phyloP scores from a whole-genome alignment of 441 rosid genomes.

The Erodium moschatum region DNA sequence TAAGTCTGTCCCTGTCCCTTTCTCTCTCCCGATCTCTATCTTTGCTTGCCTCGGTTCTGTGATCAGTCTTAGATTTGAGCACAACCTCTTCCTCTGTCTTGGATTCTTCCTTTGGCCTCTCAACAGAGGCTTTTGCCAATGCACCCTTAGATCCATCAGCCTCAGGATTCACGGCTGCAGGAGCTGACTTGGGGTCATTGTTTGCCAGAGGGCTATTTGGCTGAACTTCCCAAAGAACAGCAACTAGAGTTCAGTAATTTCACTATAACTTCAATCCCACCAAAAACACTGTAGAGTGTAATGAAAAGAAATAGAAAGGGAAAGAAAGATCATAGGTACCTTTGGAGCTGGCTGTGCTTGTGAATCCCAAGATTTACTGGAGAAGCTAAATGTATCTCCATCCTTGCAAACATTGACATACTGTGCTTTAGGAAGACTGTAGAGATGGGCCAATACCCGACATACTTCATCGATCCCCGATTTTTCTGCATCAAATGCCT shows the following conservation, averaged over 20 bases:
- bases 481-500: constrained; percentile 84
- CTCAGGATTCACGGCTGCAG: constrained; percentile 30
- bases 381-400: constrained; percentile 52
- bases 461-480: constrained; percentile 85
- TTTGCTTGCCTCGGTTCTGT: constrained; percentile 32
- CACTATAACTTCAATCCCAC: too few species aligned
- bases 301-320: too few species aligned
- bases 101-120: constrained; percentile 54
- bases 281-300: too few species aligned
- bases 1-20: constrained; percentile 39
- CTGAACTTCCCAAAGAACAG: constrained; percentile 42
- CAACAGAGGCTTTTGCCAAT: constrained; percentile 30
- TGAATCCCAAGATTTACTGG: constrained; percentile 42
- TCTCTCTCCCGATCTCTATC: constrained; percentile 42
- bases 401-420: constrained; percentile 71
- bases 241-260: constrained; percentile 3
- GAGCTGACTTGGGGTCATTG: constrained; percentile 33
- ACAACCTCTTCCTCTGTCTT: constrained; percentile 35
- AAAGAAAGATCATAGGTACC: constrained; percentile 24
- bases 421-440: constrained; percentile 75
- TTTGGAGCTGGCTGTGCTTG: constrained; percentile 45
- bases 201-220: constrained; percentile 32
- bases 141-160: constrained; percentile 43
- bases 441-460: constrained; percentile 69
- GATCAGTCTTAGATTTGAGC: constrained; percentile 42